Base-by-base conservation (phyloP, 1,139 yeast species). In the Saccharomyces hybrid region DNA sequence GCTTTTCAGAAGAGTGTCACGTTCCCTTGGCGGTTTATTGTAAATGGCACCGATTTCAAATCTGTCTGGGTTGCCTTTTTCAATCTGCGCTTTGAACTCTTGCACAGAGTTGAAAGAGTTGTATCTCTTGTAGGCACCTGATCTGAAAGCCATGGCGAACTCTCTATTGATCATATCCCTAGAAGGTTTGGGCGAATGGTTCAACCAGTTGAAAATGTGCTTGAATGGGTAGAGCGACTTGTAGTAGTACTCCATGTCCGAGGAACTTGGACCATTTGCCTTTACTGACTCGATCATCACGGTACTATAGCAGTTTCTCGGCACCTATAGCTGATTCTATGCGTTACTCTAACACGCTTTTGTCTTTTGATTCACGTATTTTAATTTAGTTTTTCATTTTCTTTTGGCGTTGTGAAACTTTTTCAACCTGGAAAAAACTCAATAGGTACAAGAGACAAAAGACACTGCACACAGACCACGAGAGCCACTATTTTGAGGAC, bases 11-110 rank as follows among this genome's bases (percentile, higher is more conserved):
- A 89, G 75, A 11, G 82, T 76, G 65, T 88, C 91, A 51, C 96
- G 78, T 59, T 90, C 90, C 54, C 82, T 82, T 9, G 99, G 99
- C 61, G 88, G 88, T 19, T 87, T 84, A 2, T 89, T 79, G 66
- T 91, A 93, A 2, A 90, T 85, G 0, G 99, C 96, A 31, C 99
- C 99, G 50, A 95, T 79, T 73, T 93, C 99, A 68, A 93, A 95
- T 71, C 99, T 84, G 48, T 88, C 82, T 0, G 99, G 99, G 58
- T 84, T 83, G 27, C 89, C 79, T 49, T 75, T 77, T 26, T 85
- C 75, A 2, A 91, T 93, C 8, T 88, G 82, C 34, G 79, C 75
- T 65, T 86, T 88, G 72, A 93, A 89, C 50, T 88, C 96, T 32
- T 83, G 88, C 21, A 76, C 77, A 2, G 79, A 73, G 1, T 75